These are phyloP conservation scores for Macrocybe sp. DNA, from an alignment of 1,284 basidiomycete genomes.

Conservation along the genomic window DNA sequence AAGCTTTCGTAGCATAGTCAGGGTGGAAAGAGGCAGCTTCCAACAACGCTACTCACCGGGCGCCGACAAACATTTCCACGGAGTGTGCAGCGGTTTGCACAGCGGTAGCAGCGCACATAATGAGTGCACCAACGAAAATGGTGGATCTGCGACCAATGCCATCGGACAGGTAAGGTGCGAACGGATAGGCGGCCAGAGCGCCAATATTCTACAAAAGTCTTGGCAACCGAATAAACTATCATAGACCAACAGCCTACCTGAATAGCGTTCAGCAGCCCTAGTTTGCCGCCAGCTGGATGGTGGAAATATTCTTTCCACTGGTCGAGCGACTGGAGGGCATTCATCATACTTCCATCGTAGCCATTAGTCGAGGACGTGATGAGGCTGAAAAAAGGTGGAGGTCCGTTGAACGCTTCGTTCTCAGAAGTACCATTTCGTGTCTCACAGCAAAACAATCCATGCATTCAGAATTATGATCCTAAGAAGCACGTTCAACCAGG, in stretches of 20 bases:
- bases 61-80: conserved; percentile 78
- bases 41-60: conserved; percentile 39
- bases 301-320: conserved; percentile 61
- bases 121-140: conserved; percentile 57
- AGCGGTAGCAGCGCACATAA: conserved; percentile 65
- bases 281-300: conserved; percentile 45
- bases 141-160: conserved; percentile 58
- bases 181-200: conserved; percentile 57
- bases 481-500: conserved; percentile 8
- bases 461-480: conserved; percentile 60
- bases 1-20: conserved; percentile 34
- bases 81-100: conserved; percentile 69
- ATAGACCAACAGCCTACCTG: conserved; percentile 39
- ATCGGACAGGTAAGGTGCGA: conserved; percentile 68
- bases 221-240: neutral
- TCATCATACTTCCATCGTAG: conserved; percentile 77
- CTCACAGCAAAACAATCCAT: conserved; percentile 66
- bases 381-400: conserved; percentile 34
- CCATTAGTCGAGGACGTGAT: conserved; percentile 76
- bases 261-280: conserved; percentile 74
- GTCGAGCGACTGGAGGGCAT: conserved; percentile 61
- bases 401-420: neutral
- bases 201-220: conserved; percentile 52
- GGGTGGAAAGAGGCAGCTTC: conserved; percentile 1
- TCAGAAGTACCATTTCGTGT: conserved; percentile 5